A percentile compares a stretch with the other conserved stretches of the same genome.
Evolutionary conservation across 192 early-diverging fungal species (phyloP).

Genomic region (Gigaspora rosea): DNA sequence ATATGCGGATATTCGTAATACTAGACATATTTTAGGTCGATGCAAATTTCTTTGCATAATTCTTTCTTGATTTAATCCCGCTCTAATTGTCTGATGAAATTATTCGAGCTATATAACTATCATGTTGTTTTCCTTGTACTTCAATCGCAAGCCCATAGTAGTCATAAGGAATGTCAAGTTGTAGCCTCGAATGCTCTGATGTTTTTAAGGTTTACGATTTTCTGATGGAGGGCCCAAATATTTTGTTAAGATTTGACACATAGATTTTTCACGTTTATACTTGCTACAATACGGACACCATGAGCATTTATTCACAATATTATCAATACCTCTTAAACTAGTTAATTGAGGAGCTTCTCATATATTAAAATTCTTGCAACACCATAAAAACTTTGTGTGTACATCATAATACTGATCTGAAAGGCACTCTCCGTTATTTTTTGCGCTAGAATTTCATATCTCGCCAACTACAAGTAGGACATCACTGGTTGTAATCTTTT

Average conservation of each 20-base stretch:
- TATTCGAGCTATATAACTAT: background rate
- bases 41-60: background rate
- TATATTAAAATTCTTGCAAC: background rate
- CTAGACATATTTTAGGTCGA: background rate
- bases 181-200: background rate
- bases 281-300: constrained; percentile 20
- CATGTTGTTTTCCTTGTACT: background rate
- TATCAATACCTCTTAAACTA: constrained; percentile 7
- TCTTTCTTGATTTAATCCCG: too few relatives aligned
- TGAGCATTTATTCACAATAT: constrained; percentile 13
- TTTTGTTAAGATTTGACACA: constrained; percentile 20
- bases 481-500: background rate
- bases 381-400: constrained; percentile 2
- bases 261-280: constrained; percentile 25
- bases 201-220: constrained; percentile 14
- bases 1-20: too few relatives aligned
- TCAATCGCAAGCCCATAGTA: constrained; percentile 12
- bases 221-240: constrained; percentile 12
- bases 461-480: background rate
- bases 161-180: constrained; percentile 1
- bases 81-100: background rate
- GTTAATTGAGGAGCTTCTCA: background rate
- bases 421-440: background rate
- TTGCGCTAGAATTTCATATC: constrained; percentile 1
- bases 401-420: constrained; percentile 4